A percentile compares a stretch with the other conserved stretches of the same genome.
phyloP scores from a whole-genome alignment of 1,284 basidiomycete genomes.

The Puccinia triticina region DNA sequence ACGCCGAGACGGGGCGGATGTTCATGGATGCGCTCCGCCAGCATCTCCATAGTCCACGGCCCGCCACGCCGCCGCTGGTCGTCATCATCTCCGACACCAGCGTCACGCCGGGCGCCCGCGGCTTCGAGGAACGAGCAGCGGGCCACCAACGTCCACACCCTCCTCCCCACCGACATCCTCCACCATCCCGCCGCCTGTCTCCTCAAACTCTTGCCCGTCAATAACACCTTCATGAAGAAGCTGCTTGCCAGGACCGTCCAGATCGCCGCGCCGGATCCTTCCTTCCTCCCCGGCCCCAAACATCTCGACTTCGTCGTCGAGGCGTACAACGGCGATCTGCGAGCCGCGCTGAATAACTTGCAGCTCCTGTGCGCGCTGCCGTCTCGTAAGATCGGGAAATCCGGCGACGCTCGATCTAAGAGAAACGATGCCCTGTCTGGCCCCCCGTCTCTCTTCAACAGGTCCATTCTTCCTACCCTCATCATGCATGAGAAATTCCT shows the following conservation, averaged over 20 bases:
- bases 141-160: slow-evolving; percentile 19
- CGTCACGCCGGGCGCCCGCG: slow-evolving; percentile 26
- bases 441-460: slow-evolving; percentile 15
- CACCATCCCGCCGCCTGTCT: slow-evolving; percentile 29
- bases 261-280: slow-evolving; percentile 42
- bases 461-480: neutral
- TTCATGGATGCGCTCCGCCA: slow-evolving; percentile 17
- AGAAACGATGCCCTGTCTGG: neutral
- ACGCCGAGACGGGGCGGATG: neutral
- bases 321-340: slow-evolving; percentile 82
- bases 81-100: slow-evolving; percentile 41
- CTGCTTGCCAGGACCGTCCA: neutral
- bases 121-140: slow-evolving; percentile 14
- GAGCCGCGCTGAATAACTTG: slow-evolving; percentile 86
- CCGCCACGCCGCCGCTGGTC: slow-evolving; percentile 18
- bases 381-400: slow-evolving; percentile 54
- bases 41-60: slow-evolving; percentile 9
- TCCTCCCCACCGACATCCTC: slow-evolving; percentile 31
- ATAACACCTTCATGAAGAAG: slow-evolving; percentile 52
- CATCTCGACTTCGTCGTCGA: slow-evolving; percentile 75
- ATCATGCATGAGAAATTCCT: neutral
- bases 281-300: slow-evolving; percentile 66
- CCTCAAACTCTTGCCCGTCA: slow-evolving; percentile 29
- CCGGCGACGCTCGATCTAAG: slow-evolving; percentile 58
- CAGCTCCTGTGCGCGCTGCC: slow-evolving; percentile 67